Evolutionary conservation across 2,329 filamentous ascomycete genomes (phyloP), one percentile per base, ranked within the genome.

Genomic region (Madurella mycetomatis): DNA sequence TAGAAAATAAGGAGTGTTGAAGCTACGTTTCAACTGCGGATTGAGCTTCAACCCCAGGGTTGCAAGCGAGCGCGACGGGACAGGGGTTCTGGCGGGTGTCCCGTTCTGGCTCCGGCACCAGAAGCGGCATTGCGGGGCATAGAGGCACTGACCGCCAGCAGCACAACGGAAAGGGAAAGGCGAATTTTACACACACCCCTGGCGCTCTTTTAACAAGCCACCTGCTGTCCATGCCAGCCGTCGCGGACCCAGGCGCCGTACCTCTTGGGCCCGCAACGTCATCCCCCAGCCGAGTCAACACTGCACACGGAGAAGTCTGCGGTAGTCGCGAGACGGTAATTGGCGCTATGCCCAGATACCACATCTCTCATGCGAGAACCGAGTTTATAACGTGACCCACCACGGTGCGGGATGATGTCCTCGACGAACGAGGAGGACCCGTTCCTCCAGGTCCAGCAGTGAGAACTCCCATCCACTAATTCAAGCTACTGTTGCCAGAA

Each of bases 401-500:
- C 40, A 51, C 45, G 49, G 30, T 12, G 45, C 69, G 76, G 66
- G 69, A 86, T 85, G 80, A 86, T 86, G 83, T 83, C 83, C 71
- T 85, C 83, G 61, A 82, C 77, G 8, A 83, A 81, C 68, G 83
- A 86, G 66, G 77, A 84, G 73, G 84, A 87, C 67, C 84, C 84
- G 43, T 87, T 87, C 76, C 81, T 87, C 73, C 83, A 87, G 69
- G 84, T 87, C 65, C 84, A 87, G 67, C 82, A 84, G 84, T 86
- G 73, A 49, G 80, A 66, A 31, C 17, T 43, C 41, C 57, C 43
- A 19, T 41, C 47, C 44, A n/a, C 41, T 5, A 12, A 15, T 15
- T 11, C 9, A 4, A 15, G 34, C 34, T 5, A 37, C 11, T 11
- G 4, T 11, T 12, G 34, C 13, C 34, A 9, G 34, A 12, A 11